These are phyloP conservation scores for Ajuga chamaepitys DNA, from an alignment of 257 asterid species.

Conservation along the genomic window DNA sequence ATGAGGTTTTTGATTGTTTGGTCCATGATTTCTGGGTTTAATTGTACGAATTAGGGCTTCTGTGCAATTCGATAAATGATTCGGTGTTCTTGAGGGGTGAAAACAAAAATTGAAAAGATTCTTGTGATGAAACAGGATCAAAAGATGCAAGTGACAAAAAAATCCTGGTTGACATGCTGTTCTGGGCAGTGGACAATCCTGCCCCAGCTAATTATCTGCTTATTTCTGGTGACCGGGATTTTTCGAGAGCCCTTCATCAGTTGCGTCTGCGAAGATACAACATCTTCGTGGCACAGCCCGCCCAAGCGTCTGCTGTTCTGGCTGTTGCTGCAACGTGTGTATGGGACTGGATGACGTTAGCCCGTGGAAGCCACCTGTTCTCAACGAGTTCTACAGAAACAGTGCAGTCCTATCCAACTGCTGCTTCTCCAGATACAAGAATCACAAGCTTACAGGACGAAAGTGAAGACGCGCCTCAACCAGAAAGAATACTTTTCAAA, in stretches of 20 bases:
- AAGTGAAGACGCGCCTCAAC: slow-evolving; percentile 13
- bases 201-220: slow-evolving; percentile 59
- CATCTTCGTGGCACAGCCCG: slow-evolving; percentile 53
- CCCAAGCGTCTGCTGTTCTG: slow-evolving; percentile 38
- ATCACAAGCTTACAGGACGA: slow-evolving; percentile 16
- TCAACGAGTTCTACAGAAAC: neutral
- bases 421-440: slow-evolving; percentile 4
- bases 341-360: slow-evolving; percentile 48
- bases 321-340: slow-evolving; percentile 45
- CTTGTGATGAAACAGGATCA: slow-evolving; percentile 20
- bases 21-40: no score
- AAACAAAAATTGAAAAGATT: no score
- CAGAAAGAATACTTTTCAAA: slow-evolving; percentile 17
- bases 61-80: no score
- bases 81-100: no score
- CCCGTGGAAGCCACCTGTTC: slow-evolving; percentile 32
- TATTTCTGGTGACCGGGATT: slow-evolving; percentile 50
- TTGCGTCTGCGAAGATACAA: slow-evolving; percentile 45
- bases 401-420: neutral
- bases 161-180: slow-evolving; percentile 47
- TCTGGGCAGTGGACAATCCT: slow-evolving; percentile 65
- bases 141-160: slow-evolving; percentile 56
- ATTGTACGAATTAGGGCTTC: no score
- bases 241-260: slow-evolving; percentile 53
- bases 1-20: no score